Conservation (phyloP, 805 yeast species). For the Pichia exigua region DNA sequence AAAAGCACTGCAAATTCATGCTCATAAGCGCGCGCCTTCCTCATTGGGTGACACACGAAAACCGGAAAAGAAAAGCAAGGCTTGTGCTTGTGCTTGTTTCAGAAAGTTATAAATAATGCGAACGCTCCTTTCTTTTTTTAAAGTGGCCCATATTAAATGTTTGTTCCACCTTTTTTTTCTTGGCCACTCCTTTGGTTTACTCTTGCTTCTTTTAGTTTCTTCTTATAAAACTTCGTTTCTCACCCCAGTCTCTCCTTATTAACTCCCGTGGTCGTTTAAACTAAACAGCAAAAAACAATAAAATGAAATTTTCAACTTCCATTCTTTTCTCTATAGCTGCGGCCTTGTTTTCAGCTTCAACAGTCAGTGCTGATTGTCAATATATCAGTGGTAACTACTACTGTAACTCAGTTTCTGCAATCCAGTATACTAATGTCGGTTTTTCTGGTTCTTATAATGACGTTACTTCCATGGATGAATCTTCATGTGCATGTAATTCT, state of each 20-base stretch:
- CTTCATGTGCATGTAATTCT: constrained; percentile 64
- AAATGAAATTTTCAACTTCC: constrained; percentile 12
- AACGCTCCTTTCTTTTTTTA: not conserved
- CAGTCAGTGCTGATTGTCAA: constrained; percentile 22
- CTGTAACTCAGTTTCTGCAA: constrained; percentile 62
- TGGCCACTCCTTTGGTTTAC: not conserved
- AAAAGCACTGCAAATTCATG: not conserved
- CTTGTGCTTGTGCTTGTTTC: not conserved
- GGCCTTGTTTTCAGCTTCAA: constrained; percentile 15
- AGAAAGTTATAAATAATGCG: not conserved
- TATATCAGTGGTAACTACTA: constrained; percentile 70
- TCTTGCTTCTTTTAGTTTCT: not conserved
- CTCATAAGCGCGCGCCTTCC: not conserved
- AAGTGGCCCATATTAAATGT: too few species aligned
- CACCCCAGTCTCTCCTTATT: constrained; percentile 9
- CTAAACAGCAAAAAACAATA: not conserved
- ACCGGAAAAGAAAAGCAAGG: not conserved
- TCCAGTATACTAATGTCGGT: constrained; percentile 57
- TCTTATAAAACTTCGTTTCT: not conserved
- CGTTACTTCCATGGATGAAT: constrained; percentile 60
- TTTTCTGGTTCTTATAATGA: constrained; percentile 70
- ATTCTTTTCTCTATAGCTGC: constrained; percentile 9
- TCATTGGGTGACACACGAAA: not conserved
- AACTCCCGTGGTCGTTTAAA: not conserved
- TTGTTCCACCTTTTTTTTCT: not conserved